A percentile compares a stretch with the other conserved stretches of the same genome.
These are phyloP conservation scores for Eucalyptus marginata DNA, from an alignment of 345 rosid species.

Conservation along the genomic window DNA sequence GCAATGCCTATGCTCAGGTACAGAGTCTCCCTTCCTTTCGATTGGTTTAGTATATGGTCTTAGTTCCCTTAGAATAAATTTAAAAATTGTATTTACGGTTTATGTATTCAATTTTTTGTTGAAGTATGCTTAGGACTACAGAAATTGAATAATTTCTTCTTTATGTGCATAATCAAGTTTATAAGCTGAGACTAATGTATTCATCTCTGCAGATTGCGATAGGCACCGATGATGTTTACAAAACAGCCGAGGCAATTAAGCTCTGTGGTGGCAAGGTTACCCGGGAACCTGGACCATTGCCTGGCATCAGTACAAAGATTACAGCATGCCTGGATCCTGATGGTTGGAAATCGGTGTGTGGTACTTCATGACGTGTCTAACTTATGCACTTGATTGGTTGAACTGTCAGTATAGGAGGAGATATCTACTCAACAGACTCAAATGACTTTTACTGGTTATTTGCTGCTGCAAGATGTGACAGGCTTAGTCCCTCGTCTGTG, in stretches of 20 bases:
- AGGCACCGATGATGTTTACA: conserved; percentile 95
- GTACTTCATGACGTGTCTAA: neutral
- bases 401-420: neutral
- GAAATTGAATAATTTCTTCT: neutral
- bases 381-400: neutral
- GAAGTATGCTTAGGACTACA: neutral
- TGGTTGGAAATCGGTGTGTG: conserved; percentile 93
- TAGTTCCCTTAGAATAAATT: neutral
- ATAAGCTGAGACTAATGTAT: neutral
- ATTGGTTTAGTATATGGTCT: neutral
- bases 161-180: neutral
- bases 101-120: neutral
- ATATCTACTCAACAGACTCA: neutral
- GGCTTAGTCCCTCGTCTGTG: neutral
- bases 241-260: conserved; percentile 84
- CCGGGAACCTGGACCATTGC: conserved; percentile 93
- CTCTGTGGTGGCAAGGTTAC: conserved; percentile 81
- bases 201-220: conserved; percentile 58
- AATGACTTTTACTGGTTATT: neutral
- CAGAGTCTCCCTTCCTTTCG: neutral
- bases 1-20: conserved; percentile 94
- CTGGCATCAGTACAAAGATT: conserved; percentile 91
- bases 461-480: neutral
- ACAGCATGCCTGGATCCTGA: conserved; percentile 97
- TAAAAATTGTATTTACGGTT: neutral